Base-by-base conservation (phyloP, 371 early-diverging fungal species). In the Dichotomocladium elegans region DNA sequence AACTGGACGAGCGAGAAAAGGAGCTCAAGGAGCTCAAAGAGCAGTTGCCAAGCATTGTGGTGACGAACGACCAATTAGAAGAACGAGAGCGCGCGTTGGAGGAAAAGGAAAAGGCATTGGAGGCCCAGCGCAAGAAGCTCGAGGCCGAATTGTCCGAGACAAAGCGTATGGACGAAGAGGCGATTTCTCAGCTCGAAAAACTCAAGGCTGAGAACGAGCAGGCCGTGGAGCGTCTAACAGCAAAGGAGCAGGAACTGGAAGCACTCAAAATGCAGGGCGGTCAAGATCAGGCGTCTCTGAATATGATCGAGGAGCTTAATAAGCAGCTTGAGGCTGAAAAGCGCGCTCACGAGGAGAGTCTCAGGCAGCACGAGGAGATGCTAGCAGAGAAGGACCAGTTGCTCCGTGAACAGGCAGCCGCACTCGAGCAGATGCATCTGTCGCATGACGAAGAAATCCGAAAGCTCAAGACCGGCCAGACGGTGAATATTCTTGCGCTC, bases 161-260 rank as follows among this genome's bases (percentile, higher is more conserved):
- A n/a, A 51, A 66, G 4, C n/a, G n/a, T n/a, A n/a, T n/a, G n/a
- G 47, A 66, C 25, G 68, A 62, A 9, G 58, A 58, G 33, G 64
- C 61, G 4, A 58, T 61, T 10, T 41, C 42, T 26, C 68, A 74
- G 44, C 55, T 76, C 31, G 71, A 72, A 42, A 52, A 57, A 28
- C 44, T 73, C 17, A 69, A 72, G 25, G 29, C 28, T 6, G 51
- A 68, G 77, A 76, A 76, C 34, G 49, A 68, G 34, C 65, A 72
- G 24, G 68, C 73, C 8, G 62, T 70, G 17, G 54, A 43, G 29
- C 68, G 63, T 42, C 43, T 76, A 22, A 66, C 70, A 5, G 52
- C 55, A 6, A 67, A 68, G 28, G 77, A 76, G 31, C 63, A 70
- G 44, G 77, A 76, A 28, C 46, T 76, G 9, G 73, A 68, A 24